Base-by-base conservation (phyloP, 2,329 filamentous ascomycete species). In the Colletotrichum coccodes region DNA sequence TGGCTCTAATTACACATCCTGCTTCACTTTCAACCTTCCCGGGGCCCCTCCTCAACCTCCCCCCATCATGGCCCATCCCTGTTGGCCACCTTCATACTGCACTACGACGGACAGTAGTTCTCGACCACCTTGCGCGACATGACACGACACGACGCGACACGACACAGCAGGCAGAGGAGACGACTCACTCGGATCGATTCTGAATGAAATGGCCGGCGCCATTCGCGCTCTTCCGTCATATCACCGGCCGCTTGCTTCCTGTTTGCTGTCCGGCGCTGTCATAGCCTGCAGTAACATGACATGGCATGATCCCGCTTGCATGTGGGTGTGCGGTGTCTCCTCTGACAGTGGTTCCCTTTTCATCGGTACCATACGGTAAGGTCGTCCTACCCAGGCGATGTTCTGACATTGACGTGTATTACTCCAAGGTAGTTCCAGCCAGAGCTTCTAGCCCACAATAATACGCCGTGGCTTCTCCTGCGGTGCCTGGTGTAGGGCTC, bases 11-110 rank as follows among this genome's bases (percentile, higher is more conserved):
- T 64, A 34, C 61, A 54, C 49, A 50, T 60, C 60, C 26, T 30
- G 32, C 32, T 32, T 59, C 30, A n/a, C 28, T 54, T 68, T 60
- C 65, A 68, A 60, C 46, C 65, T 65, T 65, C 60, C 47, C 65
- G 23, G 54, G 53, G 46, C 47, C 60, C 47, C 26, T 59, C 52
- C 42, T 23, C 40, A 47, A 64, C 53, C 60, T 50, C 30, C 52
- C 53, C 44, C 60, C 50, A 21, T 47, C 46, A 18, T 28, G 44
- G 30, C 23, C 42, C 23, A 68, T 40, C 64, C 60, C 60, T 64
- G 53, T 59, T 40, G 16, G 34, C 32, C 34, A 58, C 32, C 14
- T 54, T 50, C 26, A 30, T 44, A 23, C 50, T 56, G 26, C 42
- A 46, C 47, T 18, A 60, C n/a, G 26, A 28, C 16, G 57, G 36